Base-by-base conservation (phyloP, 202 grass and related monocot species). In the Eragrostis tef region DNA sequence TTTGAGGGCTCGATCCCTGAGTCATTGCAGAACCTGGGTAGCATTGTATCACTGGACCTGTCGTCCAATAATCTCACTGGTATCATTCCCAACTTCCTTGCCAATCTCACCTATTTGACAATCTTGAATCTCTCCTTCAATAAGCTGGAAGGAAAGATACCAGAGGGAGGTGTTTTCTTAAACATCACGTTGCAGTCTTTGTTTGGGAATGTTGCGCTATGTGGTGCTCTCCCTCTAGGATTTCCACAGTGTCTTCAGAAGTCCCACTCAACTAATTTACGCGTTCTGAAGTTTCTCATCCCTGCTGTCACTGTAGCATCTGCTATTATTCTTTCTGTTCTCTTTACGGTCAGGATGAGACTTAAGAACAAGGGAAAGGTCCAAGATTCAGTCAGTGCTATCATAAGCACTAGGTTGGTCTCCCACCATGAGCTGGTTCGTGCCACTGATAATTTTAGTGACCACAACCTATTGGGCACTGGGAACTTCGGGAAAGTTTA, bases 111-210 rank as follows among this genome's bases (percentile, higher is more conserved):
- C 14, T 67, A 16, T 15, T 67, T 88, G 11, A 42, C 25, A 34
- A 53, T 17, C 68, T 43, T 88, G 41, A 84, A 88, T 64, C 73
- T 88, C 17, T 88, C 86, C 16, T 88, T 47, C n/a, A 88, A 88
- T 74, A 49, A 74, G 1, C 56, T 88, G 46, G 58, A 79, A 45
- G 86, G 81, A 7, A 69, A 75, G 50, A 67, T 84, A 53, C 86
- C 86, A 43, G n/a, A 76, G 5, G 86, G 81, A 39, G 86, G 86
- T 6, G 27, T 76, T 27, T 88, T 88, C 50, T 67, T 50, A 44
- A 84, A 84, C 42, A 81, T 84, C 19, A 84, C 66, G 21, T 52
- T 49, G 53, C 6, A 50, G 80, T 88, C 52, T 27, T 22, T 88
- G 11, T 71, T 74, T 72, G 73, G 80, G 15, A 88, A 88, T 73